Evolutionary conservation across 2,329 filamentous ascomycete genomes (phyloP), one percentile per base, ranked within the genome.

Genomic region (Acrodontium crateriforme): DNA sequence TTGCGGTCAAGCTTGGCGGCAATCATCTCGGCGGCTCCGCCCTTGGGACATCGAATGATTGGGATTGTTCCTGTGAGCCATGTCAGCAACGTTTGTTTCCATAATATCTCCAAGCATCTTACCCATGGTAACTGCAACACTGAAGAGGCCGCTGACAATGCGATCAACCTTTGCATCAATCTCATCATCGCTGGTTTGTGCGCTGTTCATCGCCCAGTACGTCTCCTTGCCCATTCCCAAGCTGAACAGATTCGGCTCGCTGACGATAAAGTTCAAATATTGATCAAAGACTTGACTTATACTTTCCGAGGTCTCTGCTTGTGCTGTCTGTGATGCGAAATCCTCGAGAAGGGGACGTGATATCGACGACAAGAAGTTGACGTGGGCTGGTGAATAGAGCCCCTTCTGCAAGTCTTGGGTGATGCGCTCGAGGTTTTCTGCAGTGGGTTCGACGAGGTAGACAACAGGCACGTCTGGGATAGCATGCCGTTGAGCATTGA

Each of bases 121-220:
- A 78, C 84, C 87, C 83, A 94, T 93, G 4, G 89, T 98, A n/a
- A 92, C 89, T 34, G 89, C 78, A 26, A 98, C 89, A 38, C 85
- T 94, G 58, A 95, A 98, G n/a, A 98, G 62, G 1, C 89, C 89
- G 46, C 80, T 91, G 27, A 98, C 89, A 38, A 95, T 87, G 41
- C 76, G 75, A 54, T 98, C 87, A 17, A 98, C 71, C 19, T 89
- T 74, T 28, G 69, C 65, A 47, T 95, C 89, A 30, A 98, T 68
- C 49, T 89, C 80, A 34, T 89, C 81, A 44, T 95, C 89, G 40
- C 78, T 81, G 3, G 84, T 92, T 49, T 81, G 76, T 10, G 79
- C 80, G 54, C 85, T 95, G 59, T 95, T 95, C 49, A 98, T 64
- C n/a, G 81, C 83, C 74, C 82, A 91, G 53, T 98, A 98, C 6